Conservation (phyloP, 2,329 filamentous ascomycete genomes). For the Zalaria sp. region DNA sequence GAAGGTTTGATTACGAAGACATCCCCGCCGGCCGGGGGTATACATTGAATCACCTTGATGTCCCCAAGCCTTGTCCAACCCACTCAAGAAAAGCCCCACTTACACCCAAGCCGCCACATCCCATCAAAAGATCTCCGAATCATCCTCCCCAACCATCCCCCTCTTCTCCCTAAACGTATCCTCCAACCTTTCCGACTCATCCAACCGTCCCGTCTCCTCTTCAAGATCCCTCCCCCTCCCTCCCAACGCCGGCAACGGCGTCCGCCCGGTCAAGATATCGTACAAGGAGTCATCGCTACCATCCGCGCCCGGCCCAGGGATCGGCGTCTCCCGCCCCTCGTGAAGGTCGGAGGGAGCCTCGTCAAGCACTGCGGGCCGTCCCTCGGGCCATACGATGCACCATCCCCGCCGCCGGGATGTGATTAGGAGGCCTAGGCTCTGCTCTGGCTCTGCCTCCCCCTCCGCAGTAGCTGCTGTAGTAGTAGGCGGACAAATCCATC, state of each 20-base stretch:
- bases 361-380: constrained; percentile 8
- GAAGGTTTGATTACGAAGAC: no score
- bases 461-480: constrained; percentile 1
- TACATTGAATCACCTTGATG: no score
- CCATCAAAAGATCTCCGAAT: constrained; percentile 4
- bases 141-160: constrained; percentile 1
- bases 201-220: constrained; percentile 12
- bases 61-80: background rate
- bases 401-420: constrained; percentile 21
- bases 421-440: constrained; percentile 21
- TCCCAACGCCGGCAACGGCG: constrained; percentile 21
- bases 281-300: constrained; percentile 33
- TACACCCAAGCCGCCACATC: background rate
- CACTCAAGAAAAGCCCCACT: background rate
- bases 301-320: constrained; percentile 15
- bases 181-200: constrained; percentile 20
- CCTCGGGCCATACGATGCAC: constrained; percentile 26
- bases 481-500: constrained; percentile 5
- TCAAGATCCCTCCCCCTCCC: constrained; percentile 17
- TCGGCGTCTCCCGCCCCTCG: constrained; percentile 9
- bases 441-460: constrained; percentile 7
- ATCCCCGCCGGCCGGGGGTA: no score
- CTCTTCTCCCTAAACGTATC: constrained; percentile 29
- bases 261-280: constrained; percentile 33
- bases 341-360: background rate